Conservation (phyloP, 495 filamentous ascomycete genomes). For the Daldinia decipiens region DNA sequence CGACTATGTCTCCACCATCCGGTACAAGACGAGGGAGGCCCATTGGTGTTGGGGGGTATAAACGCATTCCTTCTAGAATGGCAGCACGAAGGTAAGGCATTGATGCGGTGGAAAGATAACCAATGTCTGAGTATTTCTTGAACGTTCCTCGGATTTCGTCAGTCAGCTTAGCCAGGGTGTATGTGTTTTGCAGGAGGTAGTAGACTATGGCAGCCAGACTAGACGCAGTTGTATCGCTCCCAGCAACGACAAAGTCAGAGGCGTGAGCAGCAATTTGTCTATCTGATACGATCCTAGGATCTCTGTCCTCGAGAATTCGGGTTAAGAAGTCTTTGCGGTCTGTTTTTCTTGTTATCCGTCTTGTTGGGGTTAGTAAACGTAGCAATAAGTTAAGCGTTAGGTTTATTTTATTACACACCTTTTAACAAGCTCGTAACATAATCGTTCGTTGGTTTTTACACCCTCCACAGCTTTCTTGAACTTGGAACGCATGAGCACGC, state of each 20-base stretch:
- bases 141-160: conserved; percentile 57
- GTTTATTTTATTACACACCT: conserved; percentile 21
- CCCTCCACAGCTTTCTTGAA: conserved; percentile 12
- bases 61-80: conserved; percentile 56
- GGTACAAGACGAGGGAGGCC: conserved; percentile 46
- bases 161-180: conserved; percentile 45
- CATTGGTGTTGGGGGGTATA: conserved; percentile 46
- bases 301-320: conserved; percentile 29
- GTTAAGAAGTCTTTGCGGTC: conserved; percentile 42
- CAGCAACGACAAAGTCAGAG: conserved; percentile 52
- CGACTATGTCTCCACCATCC: conserved; percentile 46
- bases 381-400: too few species aligned
- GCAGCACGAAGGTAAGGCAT: conserved; percentile 55
- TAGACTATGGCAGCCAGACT: conserved; percentile 52
- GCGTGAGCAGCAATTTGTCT: conserved; percentile 42
- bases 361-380: conserved; percentile 6
- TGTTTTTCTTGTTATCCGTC: conserved; percentile 22
- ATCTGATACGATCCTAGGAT: conserved; percentile 33
- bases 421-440: conserved; percentile 31
- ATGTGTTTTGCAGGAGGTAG: conserved; percentile 49
- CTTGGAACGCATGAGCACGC: conserved; percentile 18
- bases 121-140: conserved; percentile 47
- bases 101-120: conserved; percentile 31
- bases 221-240: conserved; percentile 61
- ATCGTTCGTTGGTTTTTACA: conserved; percentile 29